Base-by-base conservation (phyloP, 129 eudicot genomes). In the Flaveria linearis region DNA sequence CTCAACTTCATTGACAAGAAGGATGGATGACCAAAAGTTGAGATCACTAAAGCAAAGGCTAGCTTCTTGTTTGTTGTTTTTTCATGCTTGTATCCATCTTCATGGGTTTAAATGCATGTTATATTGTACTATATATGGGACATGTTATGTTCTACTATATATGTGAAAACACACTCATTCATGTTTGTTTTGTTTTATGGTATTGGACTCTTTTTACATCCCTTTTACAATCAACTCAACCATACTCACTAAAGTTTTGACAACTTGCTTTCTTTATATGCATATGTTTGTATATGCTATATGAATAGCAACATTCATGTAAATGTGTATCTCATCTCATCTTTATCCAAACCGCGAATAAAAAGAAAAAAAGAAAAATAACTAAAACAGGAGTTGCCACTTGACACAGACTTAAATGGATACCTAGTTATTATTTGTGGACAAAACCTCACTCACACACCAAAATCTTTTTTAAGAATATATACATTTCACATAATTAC, bases 1-100 rank as follows among this genome's bases (percentile, higher is more conserved):
- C 65, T 80, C 84, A 71, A 78, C 77, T 71, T 20, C 82, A 71
- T 71, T 71, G 30, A 80, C 84, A 74, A 73, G 80, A 79, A 79
- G 78, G 78, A 71, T 79, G 73, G 78, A 72, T 72, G 80, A 74
- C 50, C 72, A 74, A 67, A 80, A 66, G 80, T 80, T 74, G 84
- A 80, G 84, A 74, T 73, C 61, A 52, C 52, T 73, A 73, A 55
- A 73, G 74, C 63, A 80, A 80, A 73, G 79, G 84, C 84, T 16
- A 17, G 46, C 33, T 73, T 65, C 79, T 57, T 73, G 45, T 73
- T 8, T 80, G 61, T 80, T 64, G 14, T 41, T 71, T 79, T 80
- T 80, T 80, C 84, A 74, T 80, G 80, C 71, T 73, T 66, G 83
- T 66, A 74, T 66, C 62, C 83, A 74, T 74, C 36, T 55, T 67